A percentile compares a stretch with the other conserved stretches of the same genome.
These are phyloP conservation scores for Pythium phragmitis DNA, from an alignment of 352 stramenopile species.

Conservation along the genomic window DNA sequence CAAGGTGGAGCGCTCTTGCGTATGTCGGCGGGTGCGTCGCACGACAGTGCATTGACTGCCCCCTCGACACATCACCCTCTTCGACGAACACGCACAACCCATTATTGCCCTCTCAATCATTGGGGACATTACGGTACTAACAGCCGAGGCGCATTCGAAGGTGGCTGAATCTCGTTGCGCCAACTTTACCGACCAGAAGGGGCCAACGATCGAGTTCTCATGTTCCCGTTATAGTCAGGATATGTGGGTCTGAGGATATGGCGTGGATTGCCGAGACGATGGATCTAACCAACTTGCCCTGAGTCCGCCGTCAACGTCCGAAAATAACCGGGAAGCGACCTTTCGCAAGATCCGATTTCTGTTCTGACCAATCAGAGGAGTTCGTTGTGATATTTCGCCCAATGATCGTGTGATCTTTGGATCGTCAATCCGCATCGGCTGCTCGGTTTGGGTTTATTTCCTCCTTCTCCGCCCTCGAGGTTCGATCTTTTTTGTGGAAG, in stretches of 20 bases:
- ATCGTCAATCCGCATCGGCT: slow-evolving; percentile 24
- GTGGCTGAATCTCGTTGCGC: not conserved
- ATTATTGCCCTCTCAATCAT: too few relatives aligned
- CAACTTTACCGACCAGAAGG: too few relatives aligned
- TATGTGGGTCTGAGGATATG: not conserved
- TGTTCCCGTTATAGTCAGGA: not conserved
- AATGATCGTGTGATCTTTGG: not conserved
- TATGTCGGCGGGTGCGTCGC: slow-evolving; percentile 1
- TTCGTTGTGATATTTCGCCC: not conserved
- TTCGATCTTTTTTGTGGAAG: slow-evolving; percentile 38
- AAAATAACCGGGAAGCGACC: slow-evolving; percentile 28
- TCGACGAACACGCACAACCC: not conserved
- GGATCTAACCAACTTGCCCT: not conserved
- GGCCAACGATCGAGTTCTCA: too few relatives aligned
- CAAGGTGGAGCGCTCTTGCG: slow-evolving; percentile 8
- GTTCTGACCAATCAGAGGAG: slow-evolving; percentile 1
- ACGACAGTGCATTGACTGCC: not conserved
- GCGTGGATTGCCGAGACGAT: slow-evolving; percentile 11
- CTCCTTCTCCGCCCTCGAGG: slow-evolving; percentile 14
- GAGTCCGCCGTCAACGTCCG: not conserved
- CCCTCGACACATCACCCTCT: not conserved
- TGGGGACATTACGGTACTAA: too few relatives aligned
- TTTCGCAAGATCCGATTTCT: slow-evolving; percentile 27
- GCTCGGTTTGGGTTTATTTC: slow-evolving; percentile 14
- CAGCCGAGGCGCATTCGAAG: too few relatives aligned